A percentile compares a stretch with the other conserved stretches of the same genome.
These are phyloP conservation scores for Cryphonectria radicalis DNA, from an alignment of 2,329 filamentous ascomycete genomes.

Conservation along the genomic window DNA sequence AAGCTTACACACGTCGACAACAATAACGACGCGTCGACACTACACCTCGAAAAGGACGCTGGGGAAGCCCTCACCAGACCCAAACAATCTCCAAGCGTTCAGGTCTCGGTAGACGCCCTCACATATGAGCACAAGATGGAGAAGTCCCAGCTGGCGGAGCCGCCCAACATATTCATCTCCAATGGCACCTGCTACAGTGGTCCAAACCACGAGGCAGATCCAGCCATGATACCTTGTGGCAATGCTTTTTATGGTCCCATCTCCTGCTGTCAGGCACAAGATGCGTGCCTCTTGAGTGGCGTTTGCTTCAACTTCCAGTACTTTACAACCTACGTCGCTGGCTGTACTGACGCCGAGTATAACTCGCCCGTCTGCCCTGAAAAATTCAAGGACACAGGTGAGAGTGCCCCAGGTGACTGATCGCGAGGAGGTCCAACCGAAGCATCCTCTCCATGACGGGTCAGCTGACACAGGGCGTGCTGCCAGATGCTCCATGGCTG, in stretches of 20 bases:
- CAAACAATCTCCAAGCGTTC: not conserved
- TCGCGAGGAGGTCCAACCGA: not conserved
- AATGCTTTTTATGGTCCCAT: constrained; percentile 39
- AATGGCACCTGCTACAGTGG: constrained; percentile 42
- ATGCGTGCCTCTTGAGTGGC: constrained; percentile 39
- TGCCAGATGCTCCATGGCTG: constrained; percentile 35
- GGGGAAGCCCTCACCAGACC: not conserved
- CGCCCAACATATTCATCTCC: constrained; percentile 36
- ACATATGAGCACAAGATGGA: not conserved
- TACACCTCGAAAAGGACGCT: not conserved
- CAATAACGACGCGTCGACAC: not conserved
- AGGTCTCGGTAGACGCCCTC: not conserved
- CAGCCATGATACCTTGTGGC: constrained; percentile 40
- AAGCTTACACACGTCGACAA: not conserved
- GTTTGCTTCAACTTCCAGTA: constrained; percentile 32
- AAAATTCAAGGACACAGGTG: constrained; percentile 35
- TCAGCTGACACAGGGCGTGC: not conserved
- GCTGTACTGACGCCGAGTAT: constrained; percentile 42
- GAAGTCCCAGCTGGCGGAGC: not conserved
- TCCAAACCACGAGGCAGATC: constrained; percentile 23
- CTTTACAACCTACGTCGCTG: constrained; percentile 42
- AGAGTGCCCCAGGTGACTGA: constrained; percentile 12
- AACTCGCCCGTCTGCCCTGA: constrained; percentile 39
- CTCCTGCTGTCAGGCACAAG: constrained; percentile 40
- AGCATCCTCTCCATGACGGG: not conserved